Evolutionary conservation across 345 rosid genomes (phyloP).

Genomic region (Pugionium dolabratum): DNA sequence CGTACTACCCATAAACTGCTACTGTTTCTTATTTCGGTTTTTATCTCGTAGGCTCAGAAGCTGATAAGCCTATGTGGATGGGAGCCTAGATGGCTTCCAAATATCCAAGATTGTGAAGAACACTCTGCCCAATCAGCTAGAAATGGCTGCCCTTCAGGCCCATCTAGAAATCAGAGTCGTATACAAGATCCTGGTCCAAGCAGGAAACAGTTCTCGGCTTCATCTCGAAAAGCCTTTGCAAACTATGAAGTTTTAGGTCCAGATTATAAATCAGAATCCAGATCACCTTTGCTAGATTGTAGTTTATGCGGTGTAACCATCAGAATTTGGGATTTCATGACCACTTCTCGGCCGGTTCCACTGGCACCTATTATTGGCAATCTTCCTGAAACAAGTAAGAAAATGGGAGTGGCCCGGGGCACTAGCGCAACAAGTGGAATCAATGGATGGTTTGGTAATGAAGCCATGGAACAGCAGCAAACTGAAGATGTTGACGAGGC

Average conservation of each 20-base stretch:
- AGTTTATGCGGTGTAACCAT: conserved; percentile 96
- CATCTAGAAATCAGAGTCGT: conserved; percentile 57
- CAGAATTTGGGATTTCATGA: conserved; percentile 83
- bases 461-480: conserved; percentile 73
- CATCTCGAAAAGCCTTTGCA: conserved; percentile 71
- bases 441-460: conserved; percentile 89
- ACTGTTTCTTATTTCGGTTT: conserved; percentile 28
- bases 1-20: conserved; percentile 18
- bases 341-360: conserved; percentile 75
- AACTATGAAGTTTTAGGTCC: conserved; percentile 61
- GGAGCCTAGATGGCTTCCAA: conserved; percentile 97
- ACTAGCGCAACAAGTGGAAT: conserved; percentile 98
- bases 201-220: conserved; percentile 69
- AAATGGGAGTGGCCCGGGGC: conserved; percentile 78
- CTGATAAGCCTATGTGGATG: conserved; percentile 97
- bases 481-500: conserved; percentile 86
- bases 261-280: conserved; percentile 75
- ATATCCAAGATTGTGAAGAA: conserved; percentile 97
- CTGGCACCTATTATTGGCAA: conserved; percentile 62
- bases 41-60: conserved; percentile 68
- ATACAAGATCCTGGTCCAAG: conserved; percentile 72
- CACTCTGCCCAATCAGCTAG: conserved; percentile 98
- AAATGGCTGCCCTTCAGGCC: conserved; percentile 76
- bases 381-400: conserved; percentile 86
- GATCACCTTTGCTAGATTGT: conserved; percentile 89